phyloP scores from a whole-genome alignment of 805 yeast genomes.

The Nakazawaea siamensis region DNA sequence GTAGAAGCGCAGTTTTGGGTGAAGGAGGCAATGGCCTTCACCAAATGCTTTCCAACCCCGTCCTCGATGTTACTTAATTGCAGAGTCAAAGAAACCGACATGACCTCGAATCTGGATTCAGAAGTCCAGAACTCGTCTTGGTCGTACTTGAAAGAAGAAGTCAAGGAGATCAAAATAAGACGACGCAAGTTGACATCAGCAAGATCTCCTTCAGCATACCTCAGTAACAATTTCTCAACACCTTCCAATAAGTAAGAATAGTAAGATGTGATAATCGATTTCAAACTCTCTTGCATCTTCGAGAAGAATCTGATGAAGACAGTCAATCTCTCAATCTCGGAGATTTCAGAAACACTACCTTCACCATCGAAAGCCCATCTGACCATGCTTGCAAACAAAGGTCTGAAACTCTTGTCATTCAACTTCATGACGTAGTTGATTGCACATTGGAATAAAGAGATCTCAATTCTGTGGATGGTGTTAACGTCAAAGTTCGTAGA shows the following conservation, averaged over 20 bases:
- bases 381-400: conserved; percentile 76
- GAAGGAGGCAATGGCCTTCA: conserved; percentile 70
- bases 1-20: conserved; percentile 62
- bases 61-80: conserved; percentile 68
- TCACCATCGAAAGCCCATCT: conserved; percentile 92
- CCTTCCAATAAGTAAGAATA: conserved; percentile 79
- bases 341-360: conserved; percentile 39
- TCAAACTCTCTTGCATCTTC: conserved; percentile 74
- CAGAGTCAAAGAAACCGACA: conserved; percentile 51
- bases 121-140: conserved; percentile 94
- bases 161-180: conserved; percentile 61
- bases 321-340: conserved; percentile 48
- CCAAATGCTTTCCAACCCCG: conserved; percentile 69
- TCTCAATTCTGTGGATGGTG: conserved; percentile 74
- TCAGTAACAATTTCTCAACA: conserved; percentile 46
- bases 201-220: conserved; percentile 34
- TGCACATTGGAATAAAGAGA: conserved; percentile 65
- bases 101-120: conserved; percentile 71
- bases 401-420: conserved; percentile 90
- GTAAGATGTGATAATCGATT: conserved; percentile 82
- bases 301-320: conserved; percentile 84
- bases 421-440: conserved; percentile 78
- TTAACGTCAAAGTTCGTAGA: conserved; percentile 54
- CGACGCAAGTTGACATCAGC: conserved; percentile 57
- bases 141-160: conserved; percentile 79